phyloP scores from a whole-genome alignment of 768 basidiomycete species.

The Galerina sulciceps region DNA sequence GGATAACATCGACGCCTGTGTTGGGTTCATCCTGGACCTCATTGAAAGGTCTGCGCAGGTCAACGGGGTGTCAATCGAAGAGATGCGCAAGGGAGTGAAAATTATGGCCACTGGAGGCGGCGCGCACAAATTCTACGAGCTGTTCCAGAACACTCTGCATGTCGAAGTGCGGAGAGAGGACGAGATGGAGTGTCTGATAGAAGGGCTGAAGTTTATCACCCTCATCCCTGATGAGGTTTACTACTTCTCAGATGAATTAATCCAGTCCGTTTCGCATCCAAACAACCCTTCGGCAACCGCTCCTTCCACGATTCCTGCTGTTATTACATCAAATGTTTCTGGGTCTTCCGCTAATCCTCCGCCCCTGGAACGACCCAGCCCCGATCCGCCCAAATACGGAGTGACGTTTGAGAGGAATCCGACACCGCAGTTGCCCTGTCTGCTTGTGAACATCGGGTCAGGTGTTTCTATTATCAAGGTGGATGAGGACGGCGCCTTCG shows the following conservation, averaged over 20 bases:
- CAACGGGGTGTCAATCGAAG: slow-evolving; percentile 85
- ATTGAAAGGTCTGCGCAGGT: slow-evolving; percentile 84
- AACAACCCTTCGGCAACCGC: slow-evolving; percentile 20
- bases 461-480: slow-evolving; percentile 98
- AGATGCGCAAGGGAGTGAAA: slow-evolving; percentile 92
- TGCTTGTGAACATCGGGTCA: slow-evolving; percentile 97
- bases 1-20: slow-evolving; percentile 79
- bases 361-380: slow-evolving; percentile 80
- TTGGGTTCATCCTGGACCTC: slow-evolving; percentile 84
- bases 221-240: slow-evolving; percentile 98
- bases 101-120: slow-evolving; percentile 99
- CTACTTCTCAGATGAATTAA: slow-evolving; percentile 97
- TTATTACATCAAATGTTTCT: slow-evolving; percentile 3
- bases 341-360: slow-evolving; percentile 11
- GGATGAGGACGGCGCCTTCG: slow-evolving; percentile 92
- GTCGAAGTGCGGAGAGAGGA: slow-evolving; percentile 92
- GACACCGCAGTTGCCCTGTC: slow-evolving; percentile 88
- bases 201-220: slow-evolving; percentile 94
- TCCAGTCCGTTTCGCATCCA: slow-evolving; percentile 60
- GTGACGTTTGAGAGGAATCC: slow-evolving; percentile 88
- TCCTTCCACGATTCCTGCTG: slow-evolving; percentile 18
- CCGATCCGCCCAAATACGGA: slow-evolving; percentile 86
- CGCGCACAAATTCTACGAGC: slow-evolving; percentile 90
- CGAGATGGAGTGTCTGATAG: slow-evolving; percentile 99
- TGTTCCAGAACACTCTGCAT: slow-evolving; percentile 71